Conservation (phyloP, 2,329 filamentous ascomycete genomes). For the Penicillium sp. region DNA sequence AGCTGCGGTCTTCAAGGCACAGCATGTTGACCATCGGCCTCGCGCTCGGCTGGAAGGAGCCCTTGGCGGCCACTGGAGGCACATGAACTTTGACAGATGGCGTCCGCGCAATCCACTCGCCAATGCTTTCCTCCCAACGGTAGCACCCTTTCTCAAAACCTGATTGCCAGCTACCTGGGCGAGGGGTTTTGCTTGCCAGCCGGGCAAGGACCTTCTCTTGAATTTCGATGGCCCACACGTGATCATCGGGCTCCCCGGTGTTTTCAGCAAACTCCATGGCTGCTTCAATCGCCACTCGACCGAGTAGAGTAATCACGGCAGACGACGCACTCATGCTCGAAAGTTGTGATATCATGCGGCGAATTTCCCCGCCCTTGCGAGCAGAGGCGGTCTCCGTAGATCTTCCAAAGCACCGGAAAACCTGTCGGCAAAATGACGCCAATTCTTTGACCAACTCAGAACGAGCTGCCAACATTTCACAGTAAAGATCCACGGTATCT, state of each 20-base stretch:
- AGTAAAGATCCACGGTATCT: conserved; percentile 26
- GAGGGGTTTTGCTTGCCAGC: conserved; percentile 10
- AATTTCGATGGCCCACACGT: conserved; percentile 36
- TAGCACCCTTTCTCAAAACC: conserved; percentile 27
- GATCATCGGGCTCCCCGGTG: conserved; percentile 33
- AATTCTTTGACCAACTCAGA: conserved; percentile 31
- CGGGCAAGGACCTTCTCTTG: conserved; percentile 27
- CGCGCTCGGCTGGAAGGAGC: conserved; percentile 2
- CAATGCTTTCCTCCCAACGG: conserved; percentile 52
- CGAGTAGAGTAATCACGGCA: conserved; percentile 26
- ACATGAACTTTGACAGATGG: conserved; percentile 31
- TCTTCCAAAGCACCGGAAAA: conserved; percentile 30
- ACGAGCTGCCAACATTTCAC: conserved; percentile 23
- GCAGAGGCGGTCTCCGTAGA: conserved; percentile 18
- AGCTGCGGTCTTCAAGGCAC: conserved; percentile 23
- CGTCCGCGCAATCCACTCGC: conserved; percentile 51
- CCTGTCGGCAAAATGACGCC: conserved; percentile 29
- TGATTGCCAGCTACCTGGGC: conserved; percentile 7
- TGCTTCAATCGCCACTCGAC: conserved; percentile 33
- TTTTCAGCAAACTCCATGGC: conserved; percentile 38
- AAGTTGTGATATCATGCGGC: conserved; percentile 22
- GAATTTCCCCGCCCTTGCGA: conserved; percentile 22
- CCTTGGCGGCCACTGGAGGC: conserved; percentile 1
- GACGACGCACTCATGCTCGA: conserved; percentile 15
- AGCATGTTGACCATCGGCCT: conserved; percentile 13